Base-by-base conservation (phyloP, 495 filamentous ascomycete species). In the Xylaria grammica region DNA sequence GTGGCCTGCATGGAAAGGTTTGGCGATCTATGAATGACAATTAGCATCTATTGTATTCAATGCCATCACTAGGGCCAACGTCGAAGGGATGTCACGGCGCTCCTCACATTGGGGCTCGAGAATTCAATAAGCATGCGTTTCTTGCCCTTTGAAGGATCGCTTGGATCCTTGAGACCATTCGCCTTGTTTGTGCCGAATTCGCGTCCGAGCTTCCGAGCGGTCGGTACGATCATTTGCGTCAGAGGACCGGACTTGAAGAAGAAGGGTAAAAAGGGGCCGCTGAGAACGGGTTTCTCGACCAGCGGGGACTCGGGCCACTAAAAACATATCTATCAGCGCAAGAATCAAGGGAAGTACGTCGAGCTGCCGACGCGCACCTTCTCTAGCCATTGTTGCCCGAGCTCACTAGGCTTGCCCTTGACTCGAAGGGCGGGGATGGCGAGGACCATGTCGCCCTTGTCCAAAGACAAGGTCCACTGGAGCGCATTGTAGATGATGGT, bases 361-460 rank as follows among this genome's bases (percentile, higher is more conserved):
- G 13, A 63, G 17, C n/a, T 10, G 10, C n/a, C 9, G 26, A n/a
- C 9, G 40, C 65, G 40, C 66, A 85, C 86, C 81, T 92, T 90
- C 56, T 84, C 84, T 17, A 82, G 86, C 82, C 92, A 88, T 68
- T 96, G 89, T 60, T 81, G 76, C 46, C 85, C 87, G 27, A 93
- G 81, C 68, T 90, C 90, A 48, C 85, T 77, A 10, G 91, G 91
- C 69, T 94, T 96, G 79, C 90, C 88, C 78, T 95, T 94, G 63
- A 96, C 80, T 53, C 91, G 84, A 55, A 97, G 80, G 13, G 93
- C 84, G 8, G 94, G 89, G 34, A 92, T 89, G 54, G 94, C 87
- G 38, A 97, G 79, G 49, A 89, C 80, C 67, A 98, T 78, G 74
- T 98, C 94, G 65, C 94, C 94, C 83, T 96, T 96, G 62, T 97